Evolutionary conservation across 2,329 filamentous ascomycete species (phyloP), one percentile per base, ranked within the genome.

Genomic region (Lizonia empirigonia): DNA sequence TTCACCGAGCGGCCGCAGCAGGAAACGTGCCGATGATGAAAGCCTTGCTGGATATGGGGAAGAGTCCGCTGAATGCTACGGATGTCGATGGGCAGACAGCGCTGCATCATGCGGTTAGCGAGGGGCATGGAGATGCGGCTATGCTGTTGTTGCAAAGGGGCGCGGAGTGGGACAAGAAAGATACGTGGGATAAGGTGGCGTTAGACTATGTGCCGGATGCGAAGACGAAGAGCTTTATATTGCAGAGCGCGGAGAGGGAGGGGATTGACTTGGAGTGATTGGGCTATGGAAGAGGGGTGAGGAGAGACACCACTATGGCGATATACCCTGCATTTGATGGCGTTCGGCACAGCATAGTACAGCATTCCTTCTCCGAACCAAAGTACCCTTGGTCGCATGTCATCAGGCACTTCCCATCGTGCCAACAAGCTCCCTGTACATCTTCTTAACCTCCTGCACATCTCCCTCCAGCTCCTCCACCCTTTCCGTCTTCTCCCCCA

Each of bases 401-500:
- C n/a, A n/a, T n/a, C n/a, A n/a, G n/a, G n/a, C n/a, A n/a, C 30
- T 22, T n/a, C 49, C 44, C 50, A 90, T 93, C 68, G 87, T 85
- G 76, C 96, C 90, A 39, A 96, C 89, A 72, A 99, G 76, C 70
- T 97, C 93, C 60, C 91, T 85, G 77, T 97, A 97, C 82, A 99
- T 96, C 68, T 87, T 88, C 79, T 99, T 99, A 71, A 99, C 81
- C 78, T 99, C 94, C 59, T 86, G 80, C 44, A 99, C 89, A 78
- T 97, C 94, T 10, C 89, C 87, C 72, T 82, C 85, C 60, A 99
- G 78, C 79, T 99, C 94, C 68, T 96, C 91, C 2, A 96, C 92
- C 67, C 88, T 78, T 79, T 99, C 94, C 73, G 91, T 96, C 83
- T 96, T 96, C 82, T 99, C 94, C 1, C 94, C 94, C 49, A 99